These are phyloP conservation scores for Cucurbita moschata DNA, from an alignment of 306 rosid species.

Conservation along the genomic window DNA sequence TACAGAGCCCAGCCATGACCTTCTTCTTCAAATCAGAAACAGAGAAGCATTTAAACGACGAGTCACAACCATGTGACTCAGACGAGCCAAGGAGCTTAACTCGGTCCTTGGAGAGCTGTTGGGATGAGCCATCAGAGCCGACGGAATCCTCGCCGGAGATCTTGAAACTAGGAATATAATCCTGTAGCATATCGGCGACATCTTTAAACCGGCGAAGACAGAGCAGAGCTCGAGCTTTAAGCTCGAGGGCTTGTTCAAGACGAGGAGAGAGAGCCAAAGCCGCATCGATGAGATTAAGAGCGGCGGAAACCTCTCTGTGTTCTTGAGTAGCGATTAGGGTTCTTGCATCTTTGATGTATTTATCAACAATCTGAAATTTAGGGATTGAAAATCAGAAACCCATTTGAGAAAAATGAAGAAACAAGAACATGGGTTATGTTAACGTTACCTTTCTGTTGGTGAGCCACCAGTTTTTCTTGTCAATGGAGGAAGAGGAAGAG, in stretches of 20 bases:
- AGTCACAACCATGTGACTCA: slow-evolving; percentile 28
- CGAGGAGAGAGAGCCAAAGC: slow-evolving; percentile 67
- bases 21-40: slow-evolving; percentile 85
- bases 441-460: slow-evolving; percentile 53
- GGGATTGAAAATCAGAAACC: not conserved
- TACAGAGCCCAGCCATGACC: slow-evolving; percentile 75
- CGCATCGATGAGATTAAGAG: slow-evolving; percentile 64
- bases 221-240: slow-evolving; percentile 66
- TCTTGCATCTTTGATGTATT: slow-evolving; percentile 60
- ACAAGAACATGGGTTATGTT: not conserved
- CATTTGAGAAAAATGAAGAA: not conserved
- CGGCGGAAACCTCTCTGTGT: slow-evolving; percentile 46
- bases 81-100: slow-evolving; percentile 52
- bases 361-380: slow-evolving; percentile 51
- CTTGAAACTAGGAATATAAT: slow-evolving; percentile 80
- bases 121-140: slow-evolving; percentile 43
- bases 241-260: slow-evolving; percentile 65
- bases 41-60: slow-evolving; percentile 85
- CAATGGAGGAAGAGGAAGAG: slow-evolving; percentile 22
- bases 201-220: slow-evolving; percentile 70
- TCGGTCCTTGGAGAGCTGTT: slow-evolving; percentile 50
- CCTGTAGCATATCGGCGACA: slow-evolving; percentile 89
- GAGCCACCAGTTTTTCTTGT: slow-evolving; percentile 96
- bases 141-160: slow-evolving; percentile 46
- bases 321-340: slow-evolving; percentile 56